These are phyloP conservation scores for Microbotryum scabiosae DNA, from an alignment of 1,284 basidiomycete genomes.

Conservation along the genomic window DNA sequence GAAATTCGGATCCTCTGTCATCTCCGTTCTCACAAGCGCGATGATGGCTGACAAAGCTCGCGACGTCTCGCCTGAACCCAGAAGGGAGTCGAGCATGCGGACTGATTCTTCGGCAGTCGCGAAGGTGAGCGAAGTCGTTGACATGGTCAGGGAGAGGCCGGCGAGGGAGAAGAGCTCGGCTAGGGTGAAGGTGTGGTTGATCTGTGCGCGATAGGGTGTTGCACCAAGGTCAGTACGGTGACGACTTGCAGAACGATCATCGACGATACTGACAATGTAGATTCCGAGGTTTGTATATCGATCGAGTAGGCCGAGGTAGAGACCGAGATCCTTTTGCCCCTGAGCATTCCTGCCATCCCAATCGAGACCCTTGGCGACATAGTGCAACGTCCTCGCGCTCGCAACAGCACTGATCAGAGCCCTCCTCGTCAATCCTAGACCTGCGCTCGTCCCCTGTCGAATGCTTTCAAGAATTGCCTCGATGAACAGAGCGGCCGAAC, in stretches of 20 bases:
- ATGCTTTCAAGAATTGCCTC: slow-evolving; percentile 42
- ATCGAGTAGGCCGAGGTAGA: slow-evolving; percentile 38
- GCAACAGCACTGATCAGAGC: slow-evolving; percentile 42
- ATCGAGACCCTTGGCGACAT: slow-evolving; percentile 36
- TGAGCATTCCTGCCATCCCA: slow-evolving; percentile 26
- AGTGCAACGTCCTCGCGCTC: slow-evolving; percentile 40
- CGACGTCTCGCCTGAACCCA: slow-evolving; percentile 48
- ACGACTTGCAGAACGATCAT: not conserved
- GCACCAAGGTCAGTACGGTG: not conserved
- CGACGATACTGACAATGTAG: slow-evolving; percentile 39
- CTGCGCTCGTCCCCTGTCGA: slow-evolving; percentile 30
- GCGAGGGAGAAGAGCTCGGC: slow-evolving; percentile 49
- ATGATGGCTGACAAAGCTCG: slow-evolving; percentile 46
- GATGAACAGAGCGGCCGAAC: slow-evolving; percentile 41
- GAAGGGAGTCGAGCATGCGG: slow-evolving; percentile 46
- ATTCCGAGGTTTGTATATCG: slow-evolving; percentile 49
- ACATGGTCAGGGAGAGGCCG: slow-evolving; percentile 44
- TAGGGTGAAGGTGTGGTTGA: slow-evolving; percentile 47
- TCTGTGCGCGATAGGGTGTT: slow-evolving; percentile 10
- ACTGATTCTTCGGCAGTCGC: slow-evolving; percentile 46
- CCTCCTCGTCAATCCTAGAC: slow-evolving; percentile 40
- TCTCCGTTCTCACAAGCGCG: slow-evolving; percentile 44
- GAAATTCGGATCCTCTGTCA: slow-evolving; percentile 39
- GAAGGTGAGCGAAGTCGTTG: slow-evolving; percentile 39
- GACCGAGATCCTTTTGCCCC: slow-evolving; percentile 2